Evolutionary conservation across 208 protist genomes (phyloP), one percentile per base, ranked within the genome.

Genomic region (Crithidia brevicula): DNA sequence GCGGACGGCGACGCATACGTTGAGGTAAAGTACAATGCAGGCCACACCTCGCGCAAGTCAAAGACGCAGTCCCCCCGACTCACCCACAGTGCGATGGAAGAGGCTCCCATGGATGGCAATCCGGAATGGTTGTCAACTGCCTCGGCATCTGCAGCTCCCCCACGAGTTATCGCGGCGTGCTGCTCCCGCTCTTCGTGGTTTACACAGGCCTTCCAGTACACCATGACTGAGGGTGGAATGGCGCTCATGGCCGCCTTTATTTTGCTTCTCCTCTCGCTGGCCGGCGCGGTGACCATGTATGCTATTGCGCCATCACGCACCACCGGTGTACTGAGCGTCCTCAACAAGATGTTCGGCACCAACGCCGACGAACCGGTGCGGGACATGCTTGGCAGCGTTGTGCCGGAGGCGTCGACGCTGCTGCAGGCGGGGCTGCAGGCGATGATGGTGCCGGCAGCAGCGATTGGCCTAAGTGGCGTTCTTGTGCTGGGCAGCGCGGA

Each of bases 161-260:
- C 57, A 18, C 25, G 57, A 4, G 18, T 40, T 1, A 38, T 40
- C 13, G 4, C 57, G 2, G 5, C 25, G 1, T 9, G 49, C 23
- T 52, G 49, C 11, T 16, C 57, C 18, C 30, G 25, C 40, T 50
- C 42, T 2, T 50, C 57, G 28, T 63, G 42, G 43, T n/a, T 49
- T 0, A 60, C 49, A 33, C 60, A 67, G 53, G 69, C 53, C 3
- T 67, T 67, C 31, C 60, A 67, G 25, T 67, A 54, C 28, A 16
- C 60, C 4, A 18, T 74, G 60, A 51, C 69, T 11, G 69, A 74
- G 43, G 51, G 42, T 20, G 69, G 69, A 4, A 74, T 74, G 69
- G 51, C 69, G 3, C 60, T 74, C 43, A 61, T 63, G 25, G 38
- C 60, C 11, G 52, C 69, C 5, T 46, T n/a, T 18, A 40, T 62